A percentile compares a stretch with the other conserved stretches of the same genome.
Evolutionary conservation across 2,329 filamentous ascomycete species (phyloP).

Genomic region (Botryotinia calthae): DNA sequence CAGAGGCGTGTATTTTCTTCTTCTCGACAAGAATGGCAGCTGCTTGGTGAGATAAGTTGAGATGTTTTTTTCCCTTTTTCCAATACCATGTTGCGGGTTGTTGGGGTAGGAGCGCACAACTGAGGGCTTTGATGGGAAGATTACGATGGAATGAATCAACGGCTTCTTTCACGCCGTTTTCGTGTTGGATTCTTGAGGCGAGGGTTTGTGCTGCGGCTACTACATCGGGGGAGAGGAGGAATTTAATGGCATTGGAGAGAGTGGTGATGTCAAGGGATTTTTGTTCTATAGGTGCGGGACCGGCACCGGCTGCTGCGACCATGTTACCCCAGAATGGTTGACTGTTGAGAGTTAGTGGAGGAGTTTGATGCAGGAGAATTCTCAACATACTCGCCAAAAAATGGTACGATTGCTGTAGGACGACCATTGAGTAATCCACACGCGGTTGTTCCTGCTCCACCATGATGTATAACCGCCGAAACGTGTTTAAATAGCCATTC

Average conservation of each 20-base stretch:
- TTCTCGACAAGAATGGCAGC: constrained; percentile 61
- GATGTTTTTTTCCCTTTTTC: constrained; percentile 45
- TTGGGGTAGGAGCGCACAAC: constrained; percentile 54
- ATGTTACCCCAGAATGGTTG: constrained; percentile 76
- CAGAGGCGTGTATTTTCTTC: constrained; percentile 33
- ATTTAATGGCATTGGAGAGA: constrained; percentile 65
- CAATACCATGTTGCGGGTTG: constrained; percentile 49
- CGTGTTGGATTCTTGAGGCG: constrained; percentile 56
- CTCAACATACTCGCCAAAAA: constrained; percentile 60
- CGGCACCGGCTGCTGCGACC: constrained; percentile 61
- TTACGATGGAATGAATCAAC: constrained; percentile 51
- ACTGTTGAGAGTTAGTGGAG: constrained; percentile 8
- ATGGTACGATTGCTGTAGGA: constrained; percentile 65
- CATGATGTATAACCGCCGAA: constrained; percentile 31
- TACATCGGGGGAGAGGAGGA: constrained; percentile 61
- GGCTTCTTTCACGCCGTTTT: constrained; percentile 62
- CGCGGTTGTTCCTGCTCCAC: constrained; percentile 51
- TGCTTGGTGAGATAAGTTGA: constrained; percentile 61
- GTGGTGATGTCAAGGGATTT: constrained; percentile 62
- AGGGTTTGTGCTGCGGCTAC: constrained; percentile 56
- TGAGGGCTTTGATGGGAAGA: constrained; percentile 59
- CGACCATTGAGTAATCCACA: constrained; percentile 68
- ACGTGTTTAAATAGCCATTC: constrained; percentile 71
- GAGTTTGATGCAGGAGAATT: neutral
- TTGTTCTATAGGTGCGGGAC: constrained; percentile 65